Conservation (phyloP, 2,329 filamentous ascomycete genomes). For the Scedosporium apiospermum region DNA sequence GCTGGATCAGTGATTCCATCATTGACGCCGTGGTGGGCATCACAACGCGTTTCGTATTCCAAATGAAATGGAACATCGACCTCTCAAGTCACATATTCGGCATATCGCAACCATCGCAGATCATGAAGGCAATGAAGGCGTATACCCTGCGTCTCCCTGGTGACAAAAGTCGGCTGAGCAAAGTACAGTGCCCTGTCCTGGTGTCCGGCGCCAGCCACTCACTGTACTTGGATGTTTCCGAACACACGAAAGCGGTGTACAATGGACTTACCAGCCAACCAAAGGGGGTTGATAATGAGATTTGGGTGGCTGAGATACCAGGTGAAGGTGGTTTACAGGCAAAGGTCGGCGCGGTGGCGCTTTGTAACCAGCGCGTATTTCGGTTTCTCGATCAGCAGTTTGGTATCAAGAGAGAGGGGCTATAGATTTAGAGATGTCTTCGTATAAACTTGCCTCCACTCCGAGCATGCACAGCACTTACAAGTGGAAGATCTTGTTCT, state of each 20-base stretch:
- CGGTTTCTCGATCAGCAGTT: conserved; percentile 14
- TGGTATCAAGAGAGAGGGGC: conserved; percentile 8
- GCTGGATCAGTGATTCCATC: conserved; percentile 15
- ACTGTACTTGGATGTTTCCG: conserved; percentile 12
- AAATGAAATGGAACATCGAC: conserved; percentile 20
- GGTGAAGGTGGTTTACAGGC: conserved; percentile 14
- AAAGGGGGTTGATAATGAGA: conserved; percentile 10
- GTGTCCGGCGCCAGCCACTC: conserved; percentile 16
- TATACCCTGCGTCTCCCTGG: conserved; percentile 11
- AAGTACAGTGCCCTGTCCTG: conserved; percentile 18
- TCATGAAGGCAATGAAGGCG: conserved; percentile 15
- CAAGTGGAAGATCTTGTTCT: no score
- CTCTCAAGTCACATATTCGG: conserved; percentile 16
- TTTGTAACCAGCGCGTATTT: conserved; percentile 14
- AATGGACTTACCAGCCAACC: conserved; percentile 9
- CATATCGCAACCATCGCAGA: conserved; percentile 14
- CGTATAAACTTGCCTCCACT: no score
- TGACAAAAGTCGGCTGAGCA: conserved; percentile 11
- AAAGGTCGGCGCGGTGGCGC: conserved; percentile 15
- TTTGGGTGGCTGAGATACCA: conserved; percentile 12
- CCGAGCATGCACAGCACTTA: no score
- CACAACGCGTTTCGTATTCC: conserved; percentile 15
- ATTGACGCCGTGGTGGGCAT: conserved; percentile 16
- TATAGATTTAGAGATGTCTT: not conserved
- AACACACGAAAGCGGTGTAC: conserved; percentile 9